Conservation (phyloP, 495 filamentous ascomycete genomes). For the Neurospora hispaniola region DNA sequence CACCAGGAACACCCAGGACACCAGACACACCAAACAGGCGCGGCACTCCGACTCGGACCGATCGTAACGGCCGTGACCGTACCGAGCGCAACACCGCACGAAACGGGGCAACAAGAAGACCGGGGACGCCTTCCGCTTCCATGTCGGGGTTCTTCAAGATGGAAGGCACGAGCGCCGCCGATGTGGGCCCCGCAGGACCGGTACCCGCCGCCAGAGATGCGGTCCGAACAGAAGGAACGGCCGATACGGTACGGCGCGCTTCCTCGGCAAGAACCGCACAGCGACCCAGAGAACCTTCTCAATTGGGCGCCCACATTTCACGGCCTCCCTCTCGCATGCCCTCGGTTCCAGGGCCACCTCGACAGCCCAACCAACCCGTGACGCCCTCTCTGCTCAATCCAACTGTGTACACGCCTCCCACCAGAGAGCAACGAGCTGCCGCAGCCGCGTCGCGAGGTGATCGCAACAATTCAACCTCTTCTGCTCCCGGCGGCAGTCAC, state of each 20-base stretch:
- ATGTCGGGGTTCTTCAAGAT: background rate
- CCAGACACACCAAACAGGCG: background rate
- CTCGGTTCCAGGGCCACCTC: background rate
- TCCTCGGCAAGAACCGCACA: background rate
- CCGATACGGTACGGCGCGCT: background rate
- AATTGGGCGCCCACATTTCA: background rate
- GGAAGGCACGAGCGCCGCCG: background rate
- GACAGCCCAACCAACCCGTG: background rate
- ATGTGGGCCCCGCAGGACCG: background rate
- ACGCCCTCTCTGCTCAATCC: background rate
- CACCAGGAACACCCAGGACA: background rate
- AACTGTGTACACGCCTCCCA: background rate
- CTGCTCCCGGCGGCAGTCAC: background rate
- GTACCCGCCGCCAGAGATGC: background rate
- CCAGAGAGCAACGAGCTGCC: background rate
- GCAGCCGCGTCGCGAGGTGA: constrained; percentile 2
- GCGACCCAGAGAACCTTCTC: background rate
- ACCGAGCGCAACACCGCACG: background rate
- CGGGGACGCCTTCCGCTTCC: background rate
- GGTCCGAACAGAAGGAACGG: background rate
- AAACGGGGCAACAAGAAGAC: background rate
- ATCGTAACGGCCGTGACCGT: background rate
- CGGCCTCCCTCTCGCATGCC: background rate
- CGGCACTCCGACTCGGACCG: background rate
- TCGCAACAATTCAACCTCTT: background rate